phyloP scores from a whole-genome alignment of 345 rosid genomes.

The Adansonia digitata region DNA sequence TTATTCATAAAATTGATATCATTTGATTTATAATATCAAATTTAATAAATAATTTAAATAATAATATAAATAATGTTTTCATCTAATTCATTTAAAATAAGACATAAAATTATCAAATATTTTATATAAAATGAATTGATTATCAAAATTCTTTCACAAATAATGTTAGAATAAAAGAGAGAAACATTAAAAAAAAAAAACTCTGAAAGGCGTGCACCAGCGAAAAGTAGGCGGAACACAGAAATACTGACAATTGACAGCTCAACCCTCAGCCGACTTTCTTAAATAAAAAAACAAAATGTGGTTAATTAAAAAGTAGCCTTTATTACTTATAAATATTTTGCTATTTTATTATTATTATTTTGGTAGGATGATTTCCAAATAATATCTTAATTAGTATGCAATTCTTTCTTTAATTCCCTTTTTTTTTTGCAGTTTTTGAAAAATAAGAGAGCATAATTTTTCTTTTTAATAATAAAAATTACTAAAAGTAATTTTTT shows the following conservation, averaged over 20 bases:
- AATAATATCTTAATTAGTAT: no score
- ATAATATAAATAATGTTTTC: no score
- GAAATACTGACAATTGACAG: conserved; percentile 35
- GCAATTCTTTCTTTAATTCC: no score
- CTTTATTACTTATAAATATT: not conserved
- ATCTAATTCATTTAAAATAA: no score
- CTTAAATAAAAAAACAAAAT: conserved; percentile 14
- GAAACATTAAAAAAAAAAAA: not conserved
- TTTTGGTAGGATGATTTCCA: no score
- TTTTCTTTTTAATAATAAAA: not conserved
- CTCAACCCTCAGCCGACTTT: conserved; percentile 35
- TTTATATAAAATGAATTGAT: no score
- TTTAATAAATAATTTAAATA: no score
- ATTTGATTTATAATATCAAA: no score
- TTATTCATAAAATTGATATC: no score
- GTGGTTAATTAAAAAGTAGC: not conserved
- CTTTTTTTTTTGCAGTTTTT: not conserved
- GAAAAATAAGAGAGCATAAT: not conserved
- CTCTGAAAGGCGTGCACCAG: conserved; percentile 12
- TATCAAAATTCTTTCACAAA: not conserved
- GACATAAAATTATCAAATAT: not conserved
- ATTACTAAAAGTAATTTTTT: no score
- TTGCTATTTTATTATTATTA: not conserved
- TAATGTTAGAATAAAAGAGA: not conserved
- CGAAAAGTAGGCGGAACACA: conserved; percentile 17